A percentile compares a stretch with the other conserved stretches of the same genome.
Conservation (phyloP, 805 yeast genomes). For the Monosporozyma yasuniensis region DNA sequence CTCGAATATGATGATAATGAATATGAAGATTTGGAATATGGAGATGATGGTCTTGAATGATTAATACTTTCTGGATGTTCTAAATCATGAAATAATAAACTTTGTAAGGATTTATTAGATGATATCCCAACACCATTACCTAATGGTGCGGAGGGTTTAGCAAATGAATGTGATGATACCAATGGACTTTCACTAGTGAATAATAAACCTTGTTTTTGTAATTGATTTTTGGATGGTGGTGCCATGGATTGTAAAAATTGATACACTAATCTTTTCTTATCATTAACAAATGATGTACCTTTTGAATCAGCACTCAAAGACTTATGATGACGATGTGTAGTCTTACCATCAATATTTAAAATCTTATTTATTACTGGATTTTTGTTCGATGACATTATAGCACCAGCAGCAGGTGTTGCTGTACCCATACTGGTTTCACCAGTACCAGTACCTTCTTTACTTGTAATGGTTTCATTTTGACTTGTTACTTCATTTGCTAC, state of each 20-base stretch:
- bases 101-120: slow-evolving; percentile 16
- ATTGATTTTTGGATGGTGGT: slow-evolving; percentile 10
- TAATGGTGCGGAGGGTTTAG: neutral
- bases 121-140: neutral
- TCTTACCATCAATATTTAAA: neutral
- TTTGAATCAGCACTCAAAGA: neutral
- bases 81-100: slow-evolving; percentile 16
- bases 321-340: neutral
- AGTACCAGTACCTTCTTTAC: neutral
- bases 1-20: slow-evolving; percentile 2
- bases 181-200: slow-evolving; percentile 2
- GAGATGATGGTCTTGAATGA: neutral
- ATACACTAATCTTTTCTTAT: slow-evolving; percentile 21
- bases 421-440: neutral
- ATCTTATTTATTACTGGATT: neutral
- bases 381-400: neutral
- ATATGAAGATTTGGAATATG: neutral
- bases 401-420: neutral
- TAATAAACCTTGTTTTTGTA: slow-evolving; percentile 3
- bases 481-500: neutral
- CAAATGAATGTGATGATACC: neutral
- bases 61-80: slow-evolving; percentile 5
- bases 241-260: slow-evolving; percentile 23
- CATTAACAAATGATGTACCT: slow-evolving; percentile 7
- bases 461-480: neutral